A percentile compares a stretch with the other conserved stretches of the same genome.
These are phyloP conservation scores for Trichoderma asperelloides DNA, from an alignment of 495 filamentous ascomycete species.

Conservation along the genomic window DNA sequence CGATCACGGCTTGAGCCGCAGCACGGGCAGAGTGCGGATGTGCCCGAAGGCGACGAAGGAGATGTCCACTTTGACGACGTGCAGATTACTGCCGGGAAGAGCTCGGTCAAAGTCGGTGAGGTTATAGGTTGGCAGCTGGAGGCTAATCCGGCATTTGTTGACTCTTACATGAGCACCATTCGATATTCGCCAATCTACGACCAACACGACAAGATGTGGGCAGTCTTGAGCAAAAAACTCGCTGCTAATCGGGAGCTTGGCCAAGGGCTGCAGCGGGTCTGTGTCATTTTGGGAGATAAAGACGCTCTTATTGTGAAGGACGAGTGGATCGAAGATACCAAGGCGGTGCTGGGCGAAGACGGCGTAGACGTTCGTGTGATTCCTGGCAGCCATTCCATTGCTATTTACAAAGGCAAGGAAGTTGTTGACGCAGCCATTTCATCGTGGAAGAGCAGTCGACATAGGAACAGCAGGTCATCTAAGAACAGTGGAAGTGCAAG, in stretches of 20 bases:
- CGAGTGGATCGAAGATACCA: constrained; percentile 44
- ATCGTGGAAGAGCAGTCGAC: constrained; percentile 26
- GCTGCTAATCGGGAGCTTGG: constrained; percentile 26
- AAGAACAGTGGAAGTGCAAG: neutral
- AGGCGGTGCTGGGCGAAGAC: constrained; percentile 29
- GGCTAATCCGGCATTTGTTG: constrained; percentile 45
- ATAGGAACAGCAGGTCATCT: neutral
- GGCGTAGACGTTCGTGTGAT: constrained; percentile 38
- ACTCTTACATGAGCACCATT: constrained; percentile 47
- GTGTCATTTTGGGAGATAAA: constrained; percentile 42
- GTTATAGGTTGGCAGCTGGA: constrained; percentile 49
- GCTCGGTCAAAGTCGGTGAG: constrained; percentile 29
- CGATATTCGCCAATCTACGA: constrained; percentile 45
- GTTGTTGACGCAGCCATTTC: constrained; percentile 29
- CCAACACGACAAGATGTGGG: constrained; percentile 48
- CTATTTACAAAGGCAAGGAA: constrained; percentile 29
- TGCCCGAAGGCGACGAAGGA: constrained; percentile 20
- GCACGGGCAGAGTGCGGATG: constrained; percentile 12
- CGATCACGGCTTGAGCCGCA: constrained; percentile 41
- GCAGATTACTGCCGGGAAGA: constrained; percentile 28
- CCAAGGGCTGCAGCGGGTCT: constrained; percentile 35
- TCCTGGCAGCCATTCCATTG: constrained; percentile 43
- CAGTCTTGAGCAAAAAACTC: constrained; percentile 42
- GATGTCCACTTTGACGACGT: constrained; percentile 28
- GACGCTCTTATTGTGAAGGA: constrained; percentile 46